Base-by-base conservation (phyloP, 1,284 basidiomycete genomes). In the Apiotrichum veenhuisii region DNA sequence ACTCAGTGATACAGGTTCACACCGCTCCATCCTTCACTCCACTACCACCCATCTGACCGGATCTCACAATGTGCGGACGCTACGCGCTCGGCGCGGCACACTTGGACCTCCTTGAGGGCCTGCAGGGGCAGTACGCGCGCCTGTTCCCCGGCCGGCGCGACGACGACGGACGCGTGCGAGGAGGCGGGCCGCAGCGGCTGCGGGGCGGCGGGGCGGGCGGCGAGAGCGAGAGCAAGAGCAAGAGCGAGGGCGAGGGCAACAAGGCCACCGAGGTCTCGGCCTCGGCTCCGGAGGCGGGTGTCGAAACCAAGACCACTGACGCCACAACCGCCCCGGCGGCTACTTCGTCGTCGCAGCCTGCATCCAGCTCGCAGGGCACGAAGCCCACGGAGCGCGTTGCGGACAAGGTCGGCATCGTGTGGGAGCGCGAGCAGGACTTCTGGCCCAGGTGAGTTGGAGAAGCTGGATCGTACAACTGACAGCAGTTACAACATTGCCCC, bases 401-500 rank as follows among this genome's bases (percentile, higher is more conserved):
- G 5, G 40, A 46, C 36, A 37, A 34, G 9, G 18, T 47, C 23
- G 63, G 44, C 53, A 62, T 50, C 54, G 60, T 65, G 54, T 70
- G 75, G 75, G 64, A 73, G 55, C 55, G 73, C 43, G 58, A 63
- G 51, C 67, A 69, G 58, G 69, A 71, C 52, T 65, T 69, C 45
- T 58, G 67, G 51, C 61, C 63, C 10, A 69, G 64, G 68, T 69
- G 52, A 58, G 68, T 52, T 5, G 26, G 18, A 2, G 15, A 17
- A 26, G 17, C 20, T 18, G 25, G 47, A 11, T 23, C 9, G 33
- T 34, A 38, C n/a, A 2, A 18, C 20, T n/a, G 22, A 10, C 27
- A 53, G 0, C 40, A 76, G 72, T 59, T 75, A 72, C 57, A 77
- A 77, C 54, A 64, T 76, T 44, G 74, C 74, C 1, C 74, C 75